phyloP scores from a whole-genome alignment of 352 stramenopile genomes.

The Phytophthora pini region DNA sequence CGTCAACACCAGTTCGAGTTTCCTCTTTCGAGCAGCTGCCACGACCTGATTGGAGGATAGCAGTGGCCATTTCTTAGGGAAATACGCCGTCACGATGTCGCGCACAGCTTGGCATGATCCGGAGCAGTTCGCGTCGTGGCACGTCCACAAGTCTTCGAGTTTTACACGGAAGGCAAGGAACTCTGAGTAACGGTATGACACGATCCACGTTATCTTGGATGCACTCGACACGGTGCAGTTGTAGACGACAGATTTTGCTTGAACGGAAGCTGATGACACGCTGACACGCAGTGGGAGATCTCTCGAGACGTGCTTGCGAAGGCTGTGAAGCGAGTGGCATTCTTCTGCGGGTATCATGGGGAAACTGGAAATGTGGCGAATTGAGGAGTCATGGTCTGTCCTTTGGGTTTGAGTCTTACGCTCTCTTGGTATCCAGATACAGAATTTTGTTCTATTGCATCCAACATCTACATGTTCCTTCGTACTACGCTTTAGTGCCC shows the following conservation, averaged over 20 bases:
- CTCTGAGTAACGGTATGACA: constrained; percentile 64
- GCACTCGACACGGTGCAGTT: constrained; percentile 46
- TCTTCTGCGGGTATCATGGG: neutral
- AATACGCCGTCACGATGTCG: constrained; percentile 53
- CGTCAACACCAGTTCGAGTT: constrained; percentile 61
- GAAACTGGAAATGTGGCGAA: neutral
- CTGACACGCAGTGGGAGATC: constrained; percentile 51
- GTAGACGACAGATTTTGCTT: constrained; percentile 52
- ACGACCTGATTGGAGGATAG: constrained; percentile 38
- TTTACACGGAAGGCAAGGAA: constrained; percentile 53
- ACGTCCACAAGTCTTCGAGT: constrained; percentile 56
- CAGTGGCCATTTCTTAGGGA: constrained; percentile 51
- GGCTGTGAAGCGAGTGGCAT: neutral
- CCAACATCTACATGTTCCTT: no score
- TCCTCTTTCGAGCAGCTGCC: constrained; percentile 45
- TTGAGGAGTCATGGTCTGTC: neutral
- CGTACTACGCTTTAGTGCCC: neutral
- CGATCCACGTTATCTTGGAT: constrained; percentile 44
- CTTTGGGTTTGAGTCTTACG: neutral
- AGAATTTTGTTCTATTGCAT: no score
- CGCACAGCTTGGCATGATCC: constrained; percentile 66
- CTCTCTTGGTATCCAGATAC: neutral
- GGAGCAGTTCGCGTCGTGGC: constrained; percentile 51
- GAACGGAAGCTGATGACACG: constrained; percentile 34
- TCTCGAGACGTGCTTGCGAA: constrained; percentile 24